Evolutionary conservation across 495 filamentous ascomycete species (phyloP).

Genomic region (Penicillium simplicissimum): DNA sequence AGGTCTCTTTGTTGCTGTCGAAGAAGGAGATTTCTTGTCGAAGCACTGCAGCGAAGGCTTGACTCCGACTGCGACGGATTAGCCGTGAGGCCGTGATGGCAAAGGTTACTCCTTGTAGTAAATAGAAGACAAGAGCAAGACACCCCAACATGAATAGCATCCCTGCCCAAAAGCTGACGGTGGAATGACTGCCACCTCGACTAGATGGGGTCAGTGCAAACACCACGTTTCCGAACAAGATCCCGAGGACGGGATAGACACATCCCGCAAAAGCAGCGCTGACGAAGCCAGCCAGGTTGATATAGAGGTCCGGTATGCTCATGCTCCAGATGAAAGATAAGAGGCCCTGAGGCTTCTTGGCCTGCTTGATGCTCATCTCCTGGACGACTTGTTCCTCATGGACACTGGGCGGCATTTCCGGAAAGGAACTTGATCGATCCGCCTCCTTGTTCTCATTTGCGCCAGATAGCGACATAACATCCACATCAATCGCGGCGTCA

Average conservation of each 20-base stretch:
- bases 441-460: not conserved
- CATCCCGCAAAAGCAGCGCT: not conserved
- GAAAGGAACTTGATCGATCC: not conserved
- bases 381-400: not conserved
- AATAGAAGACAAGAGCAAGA: not conserved
- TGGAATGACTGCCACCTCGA: not conserved
- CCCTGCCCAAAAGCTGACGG: not conserved
- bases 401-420: not conserved
- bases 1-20: constrained; percentile 61
- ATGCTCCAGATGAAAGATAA: not conserved
- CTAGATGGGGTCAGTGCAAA: not conserved
- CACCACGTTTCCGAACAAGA: not conserved
- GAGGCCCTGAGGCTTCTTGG: not conserved
- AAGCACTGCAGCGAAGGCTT: not conserved
- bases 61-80: not conserved
- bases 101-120: not conserved
- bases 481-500: not conserved
- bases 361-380: not conserved
- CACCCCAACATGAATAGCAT: not conserved
- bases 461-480: not conserved
- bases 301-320: not conserved
- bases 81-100: not conserved
- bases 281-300: not conserved
- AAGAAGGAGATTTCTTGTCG: constrained; percentile 83
- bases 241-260: not conserved